Percentiles rank a stretch among this genome's conserved stretches.
These are phyloP conservation scores for Eremomyces bilateralis DNA, from an alignment of 495 filamentous ascomycete species.

Conservation along the genomic window DNA sequence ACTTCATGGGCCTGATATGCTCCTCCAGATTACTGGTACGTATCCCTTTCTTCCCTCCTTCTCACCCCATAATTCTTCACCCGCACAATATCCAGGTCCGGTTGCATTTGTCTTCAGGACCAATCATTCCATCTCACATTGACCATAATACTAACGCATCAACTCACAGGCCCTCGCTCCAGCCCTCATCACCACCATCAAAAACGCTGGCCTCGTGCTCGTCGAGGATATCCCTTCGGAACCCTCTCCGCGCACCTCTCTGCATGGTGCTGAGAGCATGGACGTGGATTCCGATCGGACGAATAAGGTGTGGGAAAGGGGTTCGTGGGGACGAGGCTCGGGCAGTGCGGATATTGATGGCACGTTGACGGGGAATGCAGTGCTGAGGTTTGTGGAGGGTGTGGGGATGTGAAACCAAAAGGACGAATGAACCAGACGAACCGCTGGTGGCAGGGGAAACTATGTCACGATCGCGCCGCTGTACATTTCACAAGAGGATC, in stretches of 20 bases:
- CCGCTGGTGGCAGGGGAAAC: too few species aligned
- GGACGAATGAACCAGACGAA: too few species aligned
- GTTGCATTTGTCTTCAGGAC: too few species aligned
- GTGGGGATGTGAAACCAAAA: constrained; percentile 83
- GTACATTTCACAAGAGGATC: too few species aligned
- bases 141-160: too few species aligned
- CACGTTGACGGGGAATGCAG: constrained; percentile 59
- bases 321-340: constrained; percentile 22
- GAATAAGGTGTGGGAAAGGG: too few species aligned
- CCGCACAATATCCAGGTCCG: neutral
- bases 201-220: constrained; percentile 76
- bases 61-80: too few species aligned
- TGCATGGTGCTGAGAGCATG: too few species aligned
- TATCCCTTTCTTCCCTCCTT: constrained; percentile 7
- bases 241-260: too few species aligned
- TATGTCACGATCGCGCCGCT: too few species aligned
- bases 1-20: constrained; percentile 94
- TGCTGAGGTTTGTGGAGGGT: constrained; percentile 78
- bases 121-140: too few species aligned
- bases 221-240: constrained; percentile 59
- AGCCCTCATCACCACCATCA: constrained; percentile 76
- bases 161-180: constrained; percentile 74
- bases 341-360: constrained; percentile 53
- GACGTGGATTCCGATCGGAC: too few species aligned
- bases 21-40: constrained; percentile 64